Evolutionary conservation across 306 rosid genomes (phyloP), one percentile per base, ranked within the genome.

Genomic region (Dryas drummondii): DNA sequence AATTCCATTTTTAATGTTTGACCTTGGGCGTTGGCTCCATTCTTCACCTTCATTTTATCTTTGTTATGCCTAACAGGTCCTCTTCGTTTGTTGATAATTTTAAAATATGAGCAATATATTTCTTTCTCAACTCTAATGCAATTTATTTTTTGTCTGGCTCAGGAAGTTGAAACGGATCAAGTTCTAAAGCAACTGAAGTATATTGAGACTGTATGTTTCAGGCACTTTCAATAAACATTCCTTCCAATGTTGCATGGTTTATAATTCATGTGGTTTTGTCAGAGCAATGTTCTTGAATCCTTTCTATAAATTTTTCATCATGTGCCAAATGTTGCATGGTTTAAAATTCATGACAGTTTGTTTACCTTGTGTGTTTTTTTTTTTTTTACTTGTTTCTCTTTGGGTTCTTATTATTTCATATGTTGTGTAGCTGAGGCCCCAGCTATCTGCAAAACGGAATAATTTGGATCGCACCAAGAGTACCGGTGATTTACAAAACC

Each of bases 121-220:
- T 51, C 47, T 64, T 49, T 70, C n/a, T 62, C 59, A 63, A 63
- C 46, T 41, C 6, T 64, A 59, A 41, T 16, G 26, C 13, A 63
- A 27, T 22, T 51, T 3, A 71, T 8, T 57, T 44, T 56, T 48
- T 62, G 67, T 62, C 70, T 77, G 70, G 66, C 75, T 74, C 92
- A 94, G 98, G 97, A 94, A 82, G 65, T 87, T 83, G 97, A 91
- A 80, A 94, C 90, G 9, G 88, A 84, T 32, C 77, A 87, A 76
- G 88, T 91, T 83, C 78, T 84, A 68, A 88, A 86, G 86, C 97
- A 94, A 82, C 84, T 91, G 73, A 94, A 88, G 87, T 88, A 87
- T 83, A 78, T 88, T 77, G 94, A 93, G 80, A 84, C 78, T 94
- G 97, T 93, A 87, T 68, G 83, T 59, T 66, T 40, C 22, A 47